These are phyloP conservation scores for Chaetomium strumarium DNA, from an alignment of 2,329 filamentous ascomycete species.

Conservation along the genomic window DNA sequence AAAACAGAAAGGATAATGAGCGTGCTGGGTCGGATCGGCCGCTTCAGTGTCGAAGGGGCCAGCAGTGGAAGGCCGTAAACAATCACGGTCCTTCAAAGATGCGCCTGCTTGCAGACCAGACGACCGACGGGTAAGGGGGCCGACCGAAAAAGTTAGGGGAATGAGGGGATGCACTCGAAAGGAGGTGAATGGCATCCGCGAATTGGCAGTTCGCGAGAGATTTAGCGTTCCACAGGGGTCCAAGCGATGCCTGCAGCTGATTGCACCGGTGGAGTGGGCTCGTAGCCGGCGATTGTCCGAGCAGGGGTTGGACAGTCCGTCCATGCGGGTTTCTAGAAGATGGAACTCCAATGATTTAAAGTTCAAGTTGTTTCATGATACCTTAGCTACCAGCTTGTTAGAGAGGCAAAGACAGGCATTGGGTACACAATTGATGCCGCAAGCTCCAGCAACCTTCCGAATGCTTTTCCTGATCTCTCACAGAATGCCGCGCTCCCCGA, in stretches of 20 bases:
- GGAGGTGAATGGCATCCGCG: constrained; percentile 8
- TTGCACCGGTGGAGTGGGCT: constrained; percentile 9
- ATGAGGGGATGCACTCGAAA: constrained; percentile 7
- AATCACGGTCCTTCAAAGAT: not conserved
- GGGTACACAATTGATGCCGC: no score
- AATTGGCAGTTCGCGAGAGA: constrained; percentile 11
- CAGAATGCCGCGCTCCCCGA: not conserved
- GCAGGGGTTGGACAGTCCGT: not conserved
- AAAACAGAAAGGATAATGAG: constrained; percentile 2
- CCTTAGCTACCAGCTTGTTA: no score
- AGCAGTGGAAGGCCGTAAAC: not conserved
- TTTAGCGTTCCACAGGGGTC: constrained; percentile 10
- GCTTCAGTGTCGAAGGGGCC: not conserved
- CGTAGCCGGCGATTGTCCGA: not conserved
- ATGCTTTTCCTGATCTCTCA: not conserved
- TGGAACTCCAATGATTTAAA: no score
- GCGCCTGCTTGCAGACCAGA: constrained; percentile 3
- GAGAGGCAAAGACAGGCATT: no score
- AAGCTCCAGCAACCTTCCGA: not conserved
- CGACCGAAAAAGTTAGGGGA: constrained; percentile 2
- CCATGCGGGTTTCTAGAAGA: constrained; percentile 1
- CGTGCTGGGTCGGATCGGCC: not conserved
- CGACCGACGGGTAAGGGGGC: not conserved
- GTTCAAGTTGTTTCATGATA: no score
- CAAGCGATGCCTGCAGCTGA: not conserved